phyloP scores from a whole-genome alignment of 352 stramenopile species.

The Phytophthora sansomeana region DNA sequence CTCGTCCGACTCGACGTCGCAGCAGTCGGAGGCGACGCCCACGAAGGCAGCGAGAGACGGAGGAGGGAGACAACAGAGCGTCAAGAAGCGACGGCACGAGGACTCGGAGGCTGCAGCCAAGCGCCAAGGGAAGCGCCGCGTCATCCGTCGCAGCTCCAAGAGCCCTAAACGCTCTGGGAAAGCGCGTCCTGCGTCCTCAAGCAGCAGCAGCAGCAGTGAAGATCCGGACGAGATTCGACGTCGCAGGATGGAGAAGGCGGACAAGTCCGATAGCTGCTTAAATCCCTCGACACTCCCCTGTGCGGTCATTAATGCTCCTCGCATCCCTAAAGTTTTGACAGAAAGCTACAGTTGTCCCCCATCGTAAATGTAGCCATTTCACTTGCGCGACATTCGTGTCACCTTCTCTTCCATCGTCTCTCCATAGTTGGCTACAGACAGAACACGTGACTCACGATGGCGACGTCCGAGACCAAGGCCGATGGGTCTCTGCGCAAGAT shows the following conservation, averaged over 20 bases:
- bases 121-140: neutral
- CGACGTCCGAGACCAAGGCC: neutral
- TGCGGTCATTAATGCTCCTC: no score
- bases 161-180: constrained; percentile 1
- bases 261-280: no score
- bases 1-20: constrained; percentile 30
- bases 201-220: neutral
- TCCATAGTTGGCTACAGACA: no score
- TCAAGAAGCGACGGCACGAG: constrained; percentile 7
- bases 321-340: no score
- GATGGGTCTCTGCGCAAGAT: constrained; percentile 13
- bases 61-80: neutral
- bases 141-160: neutral
- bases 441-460: constrained; percentile 18
- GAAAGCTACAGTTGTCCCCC: no score
- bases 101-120: neutral
- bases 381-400: no score
- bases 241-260: constrained; percentile 5
- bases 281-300: no score
- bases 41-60: constrained; percentile 5
- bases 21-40: neutral
- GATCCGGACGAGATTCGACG: neutral
- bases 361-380: no score
- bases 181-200: neutral
- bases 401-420: no score